phyloP scores from a whole-genome alignment of 2,329 filamentous ascomycete species.

The Cryphonectria parasitica region DNA sequence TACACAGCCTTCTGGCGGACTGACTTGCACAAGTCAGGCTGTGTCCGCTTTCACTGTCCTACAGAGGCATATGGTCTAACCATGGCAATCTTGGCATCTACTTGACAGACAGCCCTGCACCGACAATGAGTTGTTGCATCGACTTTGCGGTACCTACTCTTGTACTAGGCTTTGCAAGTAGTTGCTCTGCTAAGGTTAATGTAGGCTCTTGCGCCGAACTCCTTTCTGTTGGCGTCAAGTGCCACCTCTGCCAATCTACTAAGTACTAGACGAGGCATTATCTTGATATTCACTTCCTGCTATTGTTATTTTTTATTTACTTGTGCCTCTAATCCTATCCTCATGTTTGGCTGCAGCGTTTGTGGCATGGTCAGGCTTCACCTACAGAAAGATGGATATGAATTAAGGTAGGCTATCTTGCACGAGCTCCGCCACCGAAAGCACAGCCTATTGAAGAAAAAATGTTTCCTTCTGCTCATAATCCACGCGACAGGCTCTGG shows the following conservation, averaged over 20 bases:
- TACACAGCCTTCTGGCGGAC: conserved; percentile 40
- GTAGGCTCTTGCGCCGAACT: neutral
- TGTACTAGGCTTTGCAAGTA: neutral
- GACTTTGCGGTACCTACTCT: neutral
- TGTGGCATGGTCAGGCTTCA: neutral
- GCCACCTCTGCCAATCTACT: neutral
- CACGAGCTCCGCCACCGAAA: neutral
- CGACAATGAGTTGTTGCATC: conserved; percentile 42
- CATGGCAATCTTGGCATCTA: conserved; percentile 43
- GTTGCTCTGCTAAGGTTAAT: neutral
- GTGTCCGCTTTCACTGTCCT: conserved; percentile 37
- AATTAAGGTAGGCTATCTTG: too few species aligned
- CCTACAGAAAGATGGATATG: neutral
- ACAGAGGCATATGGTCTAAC: conserved; percentile 40
- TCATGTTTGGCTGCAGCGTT: neutral
- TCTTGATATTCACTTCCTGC: neutral
- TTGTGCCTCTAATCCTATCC: too few species aligned
- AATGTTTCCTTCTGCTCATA: neutral
- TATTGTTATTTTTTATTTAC: neutral
- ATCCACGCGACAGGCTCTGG: neutral
- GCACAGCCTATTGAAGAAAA: neutral
- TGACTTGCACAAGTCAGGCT: conserved; percentile 40
- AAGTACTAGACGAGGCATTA: neutral
- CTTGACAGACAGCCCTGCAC: conserved; percentile 41
- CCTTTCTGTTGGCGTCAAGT: neutral